phyloP scores from a whole-genome alignment of 2,329 filamentous ascomycete species.

The Penicillium italicum region DNA sequence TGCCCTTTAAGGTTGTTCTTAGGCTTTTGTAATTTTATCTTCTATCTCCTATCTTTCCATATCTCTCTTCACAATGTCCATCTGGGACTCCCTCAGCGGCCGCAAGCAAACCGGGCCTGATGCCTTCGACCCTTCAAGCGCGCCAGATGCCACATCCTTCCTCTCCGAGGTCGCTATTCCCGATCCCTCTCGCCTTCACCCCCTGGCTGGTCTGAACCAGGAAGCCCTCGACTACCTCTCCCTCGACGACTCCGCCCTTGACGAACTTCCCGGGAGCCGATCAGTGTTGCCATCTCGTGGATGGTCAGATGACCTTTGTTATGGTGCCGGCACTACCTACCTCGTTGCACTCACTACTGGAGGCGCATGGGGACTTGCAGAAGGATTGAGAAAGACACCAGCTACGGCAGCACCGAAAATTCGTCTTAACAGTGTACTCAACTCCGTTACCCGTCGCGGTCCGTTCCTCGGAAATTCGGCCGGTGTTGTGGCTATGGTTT shows the following conservation, averaged over 20 bases:
- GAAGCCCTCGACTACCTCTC: constrained; percentile 92
- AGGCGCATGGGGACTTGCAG: constrained; percentile 86
- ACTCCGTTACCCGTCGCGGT: constrained; percentile 86
- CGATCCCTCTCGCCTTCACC: constrained; percentile 86
- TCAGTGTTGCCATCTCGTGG: constrained; percentile 90
- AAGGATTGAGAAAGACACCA: constrained; percentile 73
- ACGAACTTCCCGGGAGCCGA: constrained; percentile 77
- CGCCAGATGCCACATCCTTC: constrained; percentile 82
- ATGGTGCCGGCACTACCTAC: constrained; percentile 93
- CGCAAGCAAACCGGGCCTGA: constrained; percentile 54
- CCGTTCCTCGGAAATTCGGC: constrained; percentile 96
- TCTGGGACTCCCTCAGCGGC: constrained; percentile 61
- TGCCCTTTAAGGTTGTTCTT: constrained; percentile 17
- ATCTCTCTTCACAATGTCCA: constrained; percentile 45
- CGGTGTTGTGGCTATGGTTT: constrained; percentile 90
- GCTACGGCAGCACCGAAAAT: constrained; percentile 79
- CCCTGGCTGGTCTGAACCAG: constrained; percentile 86
- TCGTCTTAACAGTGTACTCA: constrained; percentile 88
- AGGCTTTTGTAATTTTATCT: constrained; percentile 26
- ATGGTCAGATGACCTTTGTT: constrained; percentile 97
- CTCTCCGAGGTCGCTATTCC: constrained; percentile 71
- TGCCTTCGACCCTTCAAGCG: constrained; percentile 67
- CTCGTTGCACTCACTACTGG: constrained; percentile 79
- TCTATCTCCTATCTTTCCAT: constrained; percentile 17
- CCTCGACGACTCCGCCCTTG: constrained; percentile 86